Base-by-base conservation (phyloP, 148 eudicot species). In the Mesembryanthemum crystallinum region DNA sequence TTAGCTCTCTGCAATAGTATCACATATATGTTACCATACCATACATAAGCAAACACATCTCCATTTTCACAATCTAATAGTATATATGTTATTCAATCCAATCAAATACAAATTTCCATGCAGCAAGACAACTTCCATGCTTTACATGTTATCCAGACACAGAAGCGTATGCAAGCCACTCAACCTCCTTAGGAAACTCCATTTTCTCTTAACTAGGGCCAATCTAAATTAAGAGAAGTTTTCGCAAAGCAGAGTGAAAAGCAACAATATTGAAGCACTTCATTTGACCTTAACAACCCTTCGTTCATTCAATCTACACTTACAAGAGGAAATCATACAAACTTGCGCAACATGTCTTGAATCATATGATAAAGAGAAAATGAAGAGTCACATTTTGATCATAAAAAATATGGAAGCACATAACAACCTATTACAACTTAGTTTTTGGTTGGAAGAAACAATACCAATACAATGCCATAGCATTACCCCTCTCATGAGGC, bases 1-100 rank as follows among this genome's bases (percentile, higher is more conserved):
- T 94, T 94, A 65, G 87, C 86, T 57, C 82, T 82, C 97, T 94
- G 87, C 81, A 85, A 13, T 24, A 79, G 30, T 33, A 68, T 11
- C 54, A 73, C 25, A 42, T 15, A 64, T 42, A 23, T 35, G 73
- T 49, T 20, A 49, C 25, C 42, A 43, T 67, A 68, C 25, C 39
- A 43, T 57, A 69, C 14, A 70, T 57, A 39, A 32, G 0, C 20
- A 14, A 1, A 52, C 13, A 28, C 27, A 3, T 47, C 52, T 64
- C 20, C 25, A 27, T 45, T 24, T 52, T 39, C 15, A 73, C 17
- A 58, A 28, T 39, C 54, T 73, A 51, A 47, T 27, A 51, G 8
- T 25, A n/a, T 18, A 67, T 5, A 58, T 2, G 8, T 33, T n/a
- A 37, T 24, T 72, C 23, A 35, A 58, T 65, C 65, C 6, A 15